phyloP scores from a whole-genome alignment of 257 asterid species.

The Sherardia arvensis region DNA sequence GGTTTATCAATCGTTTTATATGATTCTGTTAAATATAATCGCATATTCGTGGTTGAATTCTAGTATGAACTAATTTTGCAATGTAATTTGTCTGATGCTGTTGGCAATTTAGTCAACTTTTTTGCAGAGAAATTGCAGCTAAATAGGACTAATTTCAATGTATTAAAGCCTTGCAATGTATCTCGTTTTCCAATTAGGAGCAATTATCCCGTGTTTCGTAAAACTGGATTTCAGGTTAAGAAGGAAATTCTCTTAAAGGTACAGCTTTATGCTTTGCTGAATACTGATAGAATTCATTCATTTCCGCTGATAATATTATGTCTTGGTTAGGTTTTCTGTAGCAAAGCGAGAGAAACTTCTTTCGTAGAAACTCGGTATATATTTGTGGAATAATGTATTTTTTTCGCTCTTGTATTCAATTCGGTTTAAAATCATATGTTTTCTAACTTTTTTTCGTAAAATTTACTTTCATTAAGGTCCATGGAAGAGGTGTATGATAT shows the following conservation, averaged over 20 bases:
- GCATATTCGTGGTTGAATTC: background rate
- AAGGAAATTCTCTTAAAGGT: slow-evolving; percentile 42
- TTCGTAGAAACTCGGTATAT: slow-evolving; percentile 27
- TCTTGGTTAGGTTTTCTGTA: slow-evolving; percentile 27
- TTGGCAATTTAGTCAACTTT: background rate
- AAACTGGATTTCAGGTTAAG: slow-evolving; percentile 14
- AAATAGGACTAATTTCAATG: slow-evolving; percentile 19
- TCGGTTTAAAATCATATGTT: background rate
- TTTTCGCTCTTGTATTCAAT: background rate
- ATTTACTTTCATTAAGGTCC: slow-evolving; percentile 37
- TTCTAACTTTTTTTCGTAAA: background rate
- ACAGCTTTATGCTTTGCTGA: slow-evolving; percentile 7
- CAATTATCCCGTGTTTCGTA: slow-evolving; percentile 25
- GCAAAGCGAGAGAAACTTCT: slow-evolving; percentile 18
- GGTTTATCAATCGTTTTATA: background rate
- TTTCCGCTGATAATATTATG: background rate
- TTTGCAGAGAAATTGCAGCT: slow-evolving; percentile 36
- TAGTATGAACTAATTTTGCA: too few relatives aligned
- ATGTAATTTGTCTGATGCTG: background rate
- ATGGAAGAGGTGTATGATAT: slow-evolving; percentile 69
- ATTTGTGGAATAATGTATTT: background rate
- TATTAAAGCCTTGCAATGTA: slow-evolving; percentile 23
- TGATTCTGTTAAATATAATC: background rate
- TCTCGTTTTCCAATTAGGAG: slow-evolving; percentile 23
- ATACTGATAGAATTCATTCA: slow-evolving; percentile 5